Base-by-base conservation (phyloP, 805 yeast genomes). In the Tetrapisispora iriomotensis region DNA sequence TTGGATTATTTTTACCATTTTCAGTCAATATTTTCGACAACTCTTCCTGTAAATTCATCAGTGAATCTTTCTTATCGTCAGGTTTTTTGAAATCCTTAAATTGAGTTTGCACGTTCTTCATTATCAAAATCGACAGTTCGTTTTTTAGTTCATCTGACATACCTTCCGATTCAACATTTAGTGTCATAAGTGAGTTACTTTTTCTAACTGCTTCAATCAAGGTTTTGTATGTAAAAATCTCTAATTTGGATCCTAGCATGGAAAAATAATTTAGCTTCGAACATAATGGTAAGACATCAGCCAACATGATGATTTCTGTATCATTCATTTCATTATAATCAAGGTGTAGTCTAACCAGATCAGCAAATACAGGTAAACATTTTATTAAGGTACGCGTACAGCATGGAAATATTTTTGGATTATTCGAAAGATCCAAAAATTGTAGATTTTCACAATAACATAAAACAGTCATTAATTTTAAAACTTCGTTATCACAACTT, bases 341-440 rank as follows among this genome's bases (percentile, higher is more conserved):
- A 40, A 88, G 53, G 53, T 81, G 86, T 29, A 88, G 58, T 39
- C 95, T 67, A 1, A 73, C 57, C 46, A 88, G 61, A 35, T 69
- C 68, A 5, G 74, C 75, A 57, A 80, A 80, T n/a, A 76, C 62
- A 1, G 96, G 95, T 36, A 88, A 58, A 44, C 71, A 71, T n/a
- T 74, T 65, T 3, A 76, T 65, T 38, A 87, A 61, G 27, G 72
- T 67, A 10, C 62, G 56, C 43, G 74, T 64, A 20, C 79, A 65
- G 5, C 65, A 54, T 0, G 85, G 86, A 59, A 87, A 84, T 13
- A 88, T 59, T 36, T 67, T 67, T 15, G 79, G 77, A 58, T 87
- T 88, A 46, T 80, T 75, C 8, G 94, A 83, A 21, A 88, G 50
- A 58, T 88, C 96, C 42, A 88, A 64, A 54, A 79, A 83, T 49